A percentile compares a stretch with the other conserved stretches of the same genome.
Conservation (phyloP, 1,139 yeast species). For the Spathaspora sp. region DNA sequence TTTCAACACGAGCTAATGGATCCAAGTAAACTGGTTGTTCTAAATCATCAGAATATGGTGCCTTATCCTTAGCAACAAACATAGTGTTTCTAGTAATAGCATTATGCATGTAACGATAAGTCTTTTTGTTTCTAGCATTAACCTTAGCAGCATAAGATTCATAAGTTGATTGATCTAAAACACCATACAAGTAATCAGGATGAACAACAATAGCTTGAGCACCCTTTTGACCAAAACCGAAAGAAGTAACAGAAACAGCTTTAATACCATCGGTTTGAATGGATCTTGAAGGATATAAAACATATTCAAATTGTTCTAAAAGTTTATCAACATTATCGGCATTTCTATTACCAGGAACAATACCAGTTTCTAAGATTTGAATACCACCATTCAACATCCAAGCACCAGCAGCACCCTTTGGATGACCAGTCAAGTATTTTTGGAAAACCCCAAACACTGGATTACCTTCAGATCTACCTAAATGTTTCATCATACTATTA, state of each 20-base stretch:
- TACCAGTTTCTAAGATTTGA: conserved; percentile 87
- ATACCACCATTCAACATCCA: conserved; percentile 99
- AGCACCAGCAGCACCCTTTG: conserved; percentile 99
- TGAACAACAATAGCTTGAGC: conserved; percentile 91
- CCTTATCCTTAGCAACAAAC: conserved; percentile 89
- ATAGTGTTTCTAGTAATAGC: conserved; percentile 88
- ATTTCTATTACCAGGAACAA: conserved; percentile 98
- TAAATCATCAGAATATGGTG: conserved; percentile 87
- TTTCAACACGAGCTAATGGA: conserved; percentile 85
- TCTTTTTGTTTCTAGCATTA: conserved; percentile 76
- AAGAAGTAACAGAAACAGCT: conserved; percentile 95
- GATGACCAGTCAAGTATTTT: conserved; percentile 98
- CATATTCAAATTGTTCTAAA: conserved; percentile 81
- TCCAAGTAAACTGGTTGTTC: conserved; percentile 91
- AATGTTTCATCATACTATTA: conserved; percentile 87
- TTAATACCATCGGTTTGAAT: conserved; percentile 95
- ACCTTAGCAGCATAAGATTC: conserved; percentile 71
- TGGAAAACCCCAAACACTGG: conserved; percentile 98
- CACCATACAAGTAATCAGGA: conserved; percentile 90
- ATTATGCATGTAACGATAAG: conserved; percentile 95
- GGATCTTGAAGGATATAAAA: conserved; percentile 91
- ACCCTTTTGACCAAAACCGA: conserved; percentile 99
- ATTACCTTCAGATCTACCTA: conserved; percentile 97
- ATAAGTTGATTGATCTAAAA: conserved; percentile 70
- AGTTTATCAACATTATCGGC: conserved; percentile 92